A percentile compares a stretch with the other conserved stretches of the same genome.
These are phyloP conservation scores for Sporothrix dimorphospora DNA, from an alignment of 2,329 filamentous ascomycete species.

Conservation along the genomic window DNA sequence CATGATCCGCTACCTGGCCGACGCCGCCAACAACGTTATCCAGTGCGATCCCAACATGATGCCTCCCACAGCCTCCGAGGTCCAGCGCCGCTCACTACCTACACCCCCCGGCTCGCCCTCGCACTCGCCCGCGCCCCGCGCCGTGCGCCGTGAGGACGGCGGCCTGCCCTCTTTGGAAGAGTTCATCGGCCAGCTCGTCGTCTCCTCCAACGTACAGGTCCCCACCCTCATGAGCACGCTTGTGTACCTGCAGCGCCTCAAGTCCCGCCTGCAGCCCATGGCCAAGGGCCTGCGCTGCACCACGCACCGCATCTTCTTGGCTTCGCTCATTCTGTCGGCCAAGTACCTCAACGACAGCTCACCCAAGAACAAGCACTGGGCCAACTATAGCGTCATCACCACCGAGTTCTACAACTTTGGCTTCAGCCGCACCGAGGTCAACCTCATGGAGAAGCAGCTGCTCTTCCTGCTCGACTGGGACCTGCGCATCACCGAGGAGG, in stretches of 20 bases:
- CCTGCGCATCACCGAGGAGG: slow-evolving; percentile 78
- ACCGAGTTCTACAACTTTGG: slow-evolving; percentile 71
- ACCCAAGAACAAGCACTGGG: slow-evolving; percentile 99
- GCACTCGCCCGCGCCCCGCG: slow-evolving; percentile 49
- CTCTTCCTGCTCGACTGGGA: slow-evolving; percentile 96
- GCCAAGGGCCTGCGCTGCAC: slow-evolving; percentile 97
- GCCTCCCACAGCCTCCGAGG: slow-evolving; percentile 46
- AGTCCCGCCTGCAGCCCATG: slow-evolving; percentile 83
- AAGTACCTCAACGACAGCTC: slow-evolving; percentile 99
- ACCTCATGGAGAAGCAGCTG: slow-evolving; percentile 99
- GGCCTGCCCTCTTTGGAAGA: slow-evolving; percentile 78
- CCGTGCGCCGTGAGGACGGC: slow-evolving; percentile 51
- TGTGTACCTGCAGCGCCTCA: slow-evolving; percentile 87
- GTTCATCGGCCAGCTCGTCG: slow-evolving; percentile 90
- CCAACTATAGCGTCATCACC: slow-evolving; percentile 82
- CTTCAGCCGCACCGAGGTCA: slow-evolving; percentile 94
- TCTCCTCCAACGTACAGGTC: slow-evolving; percentile 93
- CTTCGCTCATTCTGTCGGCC: slow-evolving; percentile 79
- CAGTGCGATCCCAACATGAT: slow-evolving; percentile 70
- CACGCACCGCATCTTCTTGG: slow-evolving; percentile 95
- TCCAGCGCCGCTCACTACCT: slow-evolving; percentile 39
- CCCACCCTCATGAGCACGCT: slow-evolving; percentile 96
- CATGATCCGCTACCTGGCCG: slow-evolving; percentile 78
- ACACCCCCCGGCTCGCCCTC: slow-evolving; percentile 51
- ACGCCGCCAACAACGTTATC: slow-evolving; percentile 76